phyloP scores from a whole-genome alignment of 805 yeast species.

The Lipomyces japonicus region DNA sequence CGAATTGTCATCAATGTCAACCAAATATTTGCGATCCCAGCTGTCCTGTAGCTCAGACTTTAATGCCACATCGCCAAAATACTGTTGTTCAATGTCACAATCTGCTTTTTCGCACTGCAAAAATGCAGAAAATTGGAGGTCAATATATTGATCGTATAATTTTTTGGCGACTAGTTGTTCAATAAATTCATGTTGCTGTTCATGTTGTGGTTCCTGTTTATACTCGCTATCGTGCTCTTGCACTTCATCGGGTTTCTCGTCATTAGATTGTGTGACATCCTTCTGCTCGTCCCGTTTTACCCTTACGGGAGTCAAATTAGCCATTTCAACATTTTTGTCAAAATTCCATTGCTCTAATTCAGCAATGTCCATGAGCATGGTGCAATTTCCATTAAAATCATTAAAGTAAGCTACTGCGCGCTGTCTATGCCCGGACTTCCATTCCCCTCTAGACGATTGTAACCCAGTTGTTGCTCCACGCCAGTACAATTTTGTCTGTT shows the following conservation, averaged over 20 bases:
- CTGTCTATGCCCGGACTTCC: constrained; percentile 30
- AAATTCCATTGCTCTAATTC: constrained; percentile 10
- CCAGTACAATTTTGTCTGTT: constrained; percentile 24
- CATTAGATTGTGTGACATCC: neutral
- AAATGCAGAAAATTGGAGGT: constrained; percentile 13
- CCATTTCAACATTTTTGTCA: neutral
- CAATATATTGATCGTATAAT: constrained; percentile 2
- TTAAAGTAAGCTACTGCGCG: constrained; percentile 21
- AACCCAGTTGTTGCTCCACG: constrained; percentile 31
- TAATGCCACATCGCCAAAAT: constrained; percentile 16
- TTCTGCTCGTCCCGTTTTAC: neutral
- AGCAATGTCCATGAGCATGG: constrained; percentile 17
- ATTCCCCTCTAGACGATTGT: constrained; percentile 21
- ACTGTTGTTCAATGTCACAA: constrained; percentile 12
- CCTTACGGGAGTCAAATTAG: neutral
- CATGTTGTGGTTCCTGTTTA: constrained; percentile 1
- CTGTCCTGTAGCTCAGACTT: constrained; percentile 13
- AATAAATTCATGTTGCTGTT: constrained; percentile 10
- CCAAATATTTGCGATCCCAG: constrained; percentile 26
- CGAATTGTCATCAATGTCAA: constrained; percentile 31
- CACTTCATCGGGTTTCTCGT: neutral
- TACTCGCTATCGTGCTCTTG: constrained; percentile 1
- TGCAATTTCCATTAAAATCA: constrained; percentile 18
- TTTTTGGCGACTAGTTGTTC: constrained; percentile 15
- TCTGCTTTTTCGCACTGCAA: constrained; percentile 24